Percentiles rank a stretch among this genome's conserved stretches.
Conservation (phyloP, 2,329 filamentous ascomycete genomes). For the Sporothrix mexicana region DNA sequence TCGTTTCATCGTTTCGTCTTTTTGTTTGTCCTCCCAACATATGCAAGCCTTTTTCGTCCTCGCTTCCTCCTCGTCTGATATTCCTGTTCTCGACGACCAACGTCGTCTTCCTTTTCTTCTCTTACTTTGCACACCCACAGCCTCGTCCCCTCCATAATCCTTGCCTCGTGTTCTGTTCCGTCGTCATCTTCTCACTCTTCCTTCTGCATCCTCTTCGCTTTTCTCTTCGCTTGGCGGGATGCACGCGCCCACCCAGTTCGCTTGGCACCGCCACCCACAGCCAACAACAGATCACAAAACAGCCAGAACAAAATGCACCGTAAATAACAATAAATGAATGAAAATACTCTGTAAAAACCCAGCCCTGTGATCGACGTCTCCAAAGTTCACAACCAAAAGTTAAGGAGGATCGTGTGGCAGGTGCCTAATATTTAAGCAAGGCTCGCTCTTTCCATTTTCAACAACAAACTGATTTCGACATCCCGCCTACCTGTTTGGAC, state of each 20-base stretch:
- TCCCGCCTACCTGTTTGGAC: background rate
- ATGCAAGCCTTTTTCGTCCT: constrained; percentile 9
- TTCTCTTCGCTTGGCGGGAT: constrained; percentile 8
- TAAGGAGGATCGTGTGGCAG: background rate
- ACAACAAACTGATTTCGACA: too few relatives aligned
- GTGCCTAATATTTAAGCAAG: background rate
- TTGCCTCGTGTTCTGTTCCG: constrained; percentile 5
- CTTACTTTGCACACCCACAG: background rate
- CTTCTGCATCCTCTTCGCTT: background rate
- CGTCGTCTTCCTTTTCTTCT: background rate
- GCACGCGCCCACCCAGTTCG: constrained; percentile 10
- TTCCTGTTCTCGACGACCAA: background rate
- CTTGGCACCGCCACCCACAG: constrained; percentile 15
- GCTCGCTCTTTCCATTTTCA: background rate
- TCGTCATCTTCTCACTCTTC: background rate
- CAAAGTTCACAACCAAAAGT: background rate
- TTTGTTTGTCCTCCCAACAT: constrained; percentile 6
- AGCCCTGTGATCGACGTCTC: constrained; percentile 3
- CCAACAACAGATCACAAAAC: too few relatives aligned
- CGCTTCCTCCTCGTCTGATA: constrained; percentile 4
- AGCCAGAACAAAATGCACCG: too few relatives aligned
- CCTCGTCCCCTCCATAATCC: background rate
- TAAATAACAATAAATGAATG: too few relatives aligned
- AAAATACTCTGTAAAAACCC: background rate
- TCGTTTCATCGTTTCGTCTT: too few relatives aligned